Evolutionary conservation across 1,139 yeast species (phyloP).

Genomic region (Geotrichum histeridarum): DNA sequence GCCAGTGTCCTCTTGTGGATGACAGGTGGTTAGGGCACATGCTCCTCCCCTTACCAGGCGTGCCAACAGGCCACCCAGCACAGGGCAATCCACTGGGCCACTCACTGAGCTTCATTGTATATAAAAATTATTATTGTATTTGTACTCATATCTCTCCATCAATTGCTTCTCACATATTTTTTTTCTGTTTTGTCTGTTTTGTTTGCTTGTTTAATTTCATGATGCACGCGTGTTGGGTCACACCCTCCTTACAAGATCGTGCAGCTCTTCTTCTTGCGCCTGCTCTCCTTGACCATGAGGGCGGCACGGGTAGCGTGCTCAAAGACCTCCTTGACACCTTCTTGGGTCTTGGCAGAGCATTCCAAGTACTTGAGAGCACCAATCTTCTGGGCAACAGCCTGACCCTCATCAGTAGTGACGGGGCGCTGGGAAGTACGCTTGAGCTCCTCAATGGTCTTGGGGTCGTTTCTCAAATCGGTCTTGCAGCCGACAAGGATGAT

Average conservation of each 20-base stretch:
- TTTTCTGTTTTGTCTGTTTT: no score
- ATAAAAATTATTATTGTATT: no score
- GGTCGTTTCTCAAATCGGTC: conserved; percentile 75
- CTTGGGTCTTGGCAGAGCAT: conserved; percentile 80
- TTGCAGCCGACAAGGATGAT: conserved; percentile 88
- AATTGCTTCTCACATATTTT: no score
- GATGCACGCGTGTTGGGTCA: not conserved
- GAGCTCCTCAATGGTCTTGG: conserved; percentile 72
- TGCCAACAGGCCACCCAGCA: no score
- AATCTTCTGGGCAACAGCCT: conserved; percentile 71
- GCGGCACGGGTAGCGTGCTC: conserved; percentile 90
- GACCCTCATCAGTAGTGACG: conserved; percentile 78
- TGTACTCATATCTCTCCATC: no score
- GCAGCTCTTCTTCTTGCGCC: conserved; percentile 43
- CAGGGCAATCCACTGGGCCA: no score
- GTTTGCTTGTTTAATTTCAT: no score
- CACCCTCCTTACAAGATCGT: conserved; percentile 47
- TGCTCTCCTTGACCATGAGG: conserved; percentile 53
- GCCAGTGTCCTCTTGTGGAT: no score
- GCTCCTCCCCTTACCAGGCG: no score
- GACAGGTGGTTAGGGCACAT: no score
- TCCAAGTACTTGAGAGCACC: conserved; percentile 79
- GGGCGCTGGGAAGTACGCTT: conserved; percentile 82
- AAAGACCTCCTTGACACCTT: conserved; percentile 72
- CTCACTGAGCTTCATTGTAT: no score